Evolutionary conservation across 2,329 filamentous ascomycete genomes (phyloP).

Genomic region (Penicillium janthinellum): DNA sequence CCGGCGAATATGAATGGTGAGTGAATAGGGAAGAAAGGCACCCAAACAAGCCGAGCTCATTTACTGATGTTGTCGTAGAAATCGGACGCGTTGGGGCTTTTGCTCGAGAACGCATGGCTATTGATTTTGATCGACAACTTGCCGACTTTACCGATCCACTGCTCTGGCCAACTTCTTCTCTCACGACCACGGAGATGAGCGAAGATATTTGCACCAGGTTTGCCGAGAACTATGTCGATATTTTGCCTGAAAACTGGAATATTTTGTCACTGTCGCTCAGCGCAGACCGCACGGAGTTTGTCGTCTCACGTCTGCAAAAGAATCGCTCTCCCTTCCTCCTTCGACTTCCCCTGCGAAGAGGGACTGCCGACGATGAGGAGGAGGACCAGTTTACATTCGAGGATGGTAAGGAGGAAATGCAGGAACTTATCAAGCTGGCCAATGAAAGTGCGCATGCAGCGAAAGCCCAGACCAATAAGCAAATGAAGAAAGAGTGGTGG

Average conservation of each 20-base stretch:
- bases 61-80: conserved; percentile 27
- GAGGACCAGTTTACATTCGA: conserved; percentile 78
- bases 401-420: conserved; percentile 75
- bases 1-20: conserved; percentile 45
- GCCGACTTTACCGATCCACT: conserved; percentile 48
- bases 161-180: conserved; percentile 50
- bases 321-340: conserved; percentile 80
- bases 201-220: conserved; percentile 62
- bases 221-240: conserved; percentile 78
- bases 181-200: conserved; percentile 20
- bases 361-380: conserved; percentile 77
- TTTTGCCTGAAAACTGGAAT: conserved; percentile 80
- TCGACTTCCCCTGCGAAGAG: conserved; percentile 79
- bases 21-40: background rate
- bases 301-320: conserved; percentile 80
- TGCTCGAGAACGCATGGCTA: conserved; percentile 41
- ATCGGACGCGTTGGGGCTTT: conserved; percentile 46
- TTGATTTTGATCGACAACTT: conserved; percentile 50
- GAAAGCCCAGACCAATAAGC: conserved; percentile 71
- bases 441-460: conserved; percentile 80
- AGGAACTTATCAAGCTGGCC: conserved; percentile 77
- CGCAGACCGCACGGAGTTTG: conserved; percentile 79
- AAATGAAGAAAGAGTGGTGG: conserved; percentile 86
- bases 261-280: conserved; percentile 83
- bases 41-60: background rate